phyloP scores from a whole-genome alignment of 257 asterid species.

The Solanum pinnatisectum region DNA sequence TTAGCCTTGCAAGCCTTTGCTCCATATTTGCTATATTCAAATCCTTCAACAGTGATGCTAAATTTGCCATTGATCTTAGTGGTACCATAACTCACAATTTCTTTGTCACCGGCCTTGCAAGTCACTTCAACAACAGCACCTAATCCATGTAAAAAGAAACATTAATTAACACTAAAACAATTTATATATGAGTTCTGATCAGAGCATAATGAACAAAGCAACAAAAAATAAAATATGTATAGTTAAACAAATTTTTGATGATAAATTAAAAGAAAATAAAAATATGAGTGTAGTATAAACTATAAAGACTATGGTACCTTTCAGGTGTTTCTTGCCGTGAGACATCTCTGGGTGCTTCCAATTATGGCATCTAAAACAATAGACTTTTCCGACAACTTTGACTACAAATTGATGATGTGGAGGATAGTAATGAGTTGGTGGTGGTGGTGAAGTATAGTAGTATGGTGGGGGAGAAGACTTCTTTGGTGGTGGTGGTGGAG shows the following conservation, averaged over 20 bases:
- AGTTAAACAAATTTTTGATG: not conserved
- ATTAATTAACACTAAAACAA: not conserved
- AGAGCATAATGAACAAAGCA: no score
- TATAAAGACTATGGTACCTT: not conserved
- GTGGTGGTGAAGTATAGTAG: conserved; percentile 2
- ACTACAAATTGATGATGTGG: conserved; percentile 39
- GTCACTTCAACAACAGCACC: conserved; percentile 60
- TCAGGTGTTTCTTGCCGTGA: not conserved
- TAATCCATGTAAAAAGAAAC: not conserved
- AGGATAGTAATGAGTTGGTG: conserved; percentile 21
- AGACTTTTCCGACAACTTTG: conserved; percentile 64
- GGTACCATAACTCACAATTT: conserved; percentile 51
- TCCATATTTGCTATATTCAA: not conserved
- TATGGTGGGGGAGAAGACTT: not conserved
- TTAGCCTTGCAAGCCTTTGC: not conserved
- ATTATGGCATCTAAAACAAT: conserved; percentile 49
- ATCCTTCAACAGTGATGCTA: conserved; percentile 29
- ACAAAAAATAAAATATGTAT: no score
- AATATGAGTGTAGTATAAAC: not conserved
- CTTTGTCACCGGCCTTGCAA: conserved; percentile 13
- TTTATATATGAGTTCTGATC: no score
- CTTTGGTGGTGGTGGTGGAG: conserved; percentile 8
- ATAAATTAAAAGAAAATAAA: not conserved
- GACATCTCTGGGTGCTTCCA: not conserved
- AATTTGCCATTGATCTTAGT: conserved; percentile 60